Evolutionary conservation across 345 rosid species (phyloP).

Genomic region (Lagerstroemia speciosa): DNA sequence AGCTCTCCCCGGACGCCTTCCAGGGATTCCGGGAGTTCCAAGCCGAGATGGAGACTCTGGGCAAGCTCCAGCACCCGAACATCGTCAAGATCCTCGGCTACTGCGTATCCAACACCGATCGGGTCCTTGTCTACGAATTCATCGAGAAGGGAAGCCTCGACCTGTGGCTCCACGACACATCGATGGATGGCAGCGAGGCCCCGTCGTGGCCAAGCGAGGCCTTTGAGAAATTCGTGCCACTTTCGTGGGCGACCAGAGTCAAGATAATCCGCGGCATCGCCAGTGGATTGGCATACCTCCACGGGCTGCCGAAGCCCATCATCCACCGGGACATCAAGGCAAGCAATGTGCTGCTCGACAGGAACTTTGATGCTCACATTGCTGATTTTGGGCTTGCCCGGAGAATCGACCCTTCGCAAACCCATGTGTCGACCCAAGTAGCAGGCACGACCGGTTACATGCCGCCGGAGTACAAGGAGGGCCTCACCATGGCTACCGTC

Average conservation of each 20-base stretch:
- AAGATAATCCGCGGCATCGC: conserved; percentile 51
- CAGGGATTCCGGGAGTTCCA: conserved; percentile 84
- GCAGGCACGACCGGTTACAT: conserved; percentile 97
- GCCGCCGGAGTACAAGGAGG: conserved; percentile 92
- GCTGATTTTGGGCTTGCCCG: conserved; percentile 85
- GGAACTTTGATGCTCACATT: conserved; percentile 51
- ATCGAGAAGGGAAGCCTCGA: conserved; percentile 68
- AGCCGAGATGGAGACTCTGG: conserved; percentile 85
- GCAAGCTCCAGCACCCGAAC: conserved; percentile 49
- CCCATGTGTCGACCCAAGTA: conserved; percentile 87
- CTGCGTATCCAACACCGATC: conserved; percentile 55
- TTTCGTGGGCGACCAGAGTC: conserved; percentile 53
- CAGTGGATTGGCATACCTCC: conserved; percentile 57
- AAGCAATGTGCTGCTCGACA: conserved; percentile 60
- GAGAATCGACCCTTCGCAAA: conserved; percentile 28
- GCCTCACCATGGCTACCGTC: conserved; percentile 52
- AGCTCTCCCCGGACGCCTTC: conserved; percentile 67
- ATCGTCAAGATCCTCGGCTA: conserved; percentile 72
- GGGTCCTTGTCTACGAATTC: conserved; percentile 69
- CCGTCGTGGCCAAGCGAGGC: conserved; percentile 1
- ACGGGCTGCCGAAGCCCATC: conserved; percentile 53
- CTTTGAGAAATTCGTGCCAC: conserved; percentile 9
- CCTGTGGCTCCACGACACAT: conserved; percentile 58
- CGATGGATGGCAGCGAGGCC: conserved; percentile 1
- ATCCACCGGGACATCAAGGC: conserved; percentile 90